Evolutionary conservation across 2,329 filamentous ascomycete species (phyloP).

Genomic region (Trichoderma gracile): DNA sequence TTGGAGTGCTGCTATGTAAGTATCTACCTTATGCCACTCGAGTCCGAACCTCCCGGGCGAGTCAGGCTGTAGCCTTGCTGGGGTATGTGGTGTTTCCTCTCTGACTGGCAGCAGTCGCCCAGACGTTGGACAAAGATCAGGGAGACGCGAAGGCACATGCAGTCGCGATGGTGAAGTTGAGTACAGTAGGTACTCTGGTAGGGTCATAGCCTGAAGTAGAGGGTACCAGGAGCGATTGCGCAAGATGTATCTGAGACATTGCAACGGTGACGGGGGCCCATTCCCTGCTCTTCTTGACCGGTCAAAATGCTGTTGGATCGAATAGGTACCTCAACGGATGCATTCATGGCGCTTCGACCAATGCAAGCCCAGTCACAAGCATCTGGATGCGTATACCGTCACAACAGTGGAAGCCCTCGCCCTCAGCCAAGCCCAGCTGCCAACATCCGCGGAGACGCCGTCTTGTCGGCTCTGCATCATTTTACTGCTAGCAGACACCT

Average conservation of each 20-base stretch:
- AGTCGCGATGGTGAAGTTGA: too few relatives aligned
- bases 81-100: not conserved
- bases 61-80: not conserved
- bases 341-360: not conserved
- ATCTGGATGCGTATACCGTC: not conserved
- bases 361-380: not conserved
- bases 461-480: too few relatives aligned
- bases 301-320: conserved; percentile 14
- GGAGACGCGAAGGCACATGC: too few relatives aligned
- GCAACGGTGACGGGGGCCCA: conserved; percentile 1
- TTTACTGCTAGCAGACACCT: too few relatives aligned
- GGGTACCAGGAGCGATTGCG: conserved; percentile 7
- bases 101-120: too few relatives aligned
- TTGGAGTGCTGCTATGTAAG: too few relatives aligned
- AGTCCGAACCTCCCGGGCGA: too few relatives aligned
- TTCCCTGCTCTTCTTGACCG: not conserved
- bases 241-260: conserved; percentile 19
- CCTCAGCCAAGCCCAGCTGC: not conserved
- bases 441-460: too few relatives aligned
- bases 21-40: too few relatives aligned
- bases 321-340: too few relatives aligned
- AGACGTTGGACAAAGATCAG: not conserved
- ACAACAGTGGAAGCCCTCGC: not conserved
- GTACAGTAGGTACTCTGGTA: too few relatives aligned
- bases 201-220: not conserved